Conservation (phyloP, 78 protist species). For the Speleostelium caveatum region DNA sequence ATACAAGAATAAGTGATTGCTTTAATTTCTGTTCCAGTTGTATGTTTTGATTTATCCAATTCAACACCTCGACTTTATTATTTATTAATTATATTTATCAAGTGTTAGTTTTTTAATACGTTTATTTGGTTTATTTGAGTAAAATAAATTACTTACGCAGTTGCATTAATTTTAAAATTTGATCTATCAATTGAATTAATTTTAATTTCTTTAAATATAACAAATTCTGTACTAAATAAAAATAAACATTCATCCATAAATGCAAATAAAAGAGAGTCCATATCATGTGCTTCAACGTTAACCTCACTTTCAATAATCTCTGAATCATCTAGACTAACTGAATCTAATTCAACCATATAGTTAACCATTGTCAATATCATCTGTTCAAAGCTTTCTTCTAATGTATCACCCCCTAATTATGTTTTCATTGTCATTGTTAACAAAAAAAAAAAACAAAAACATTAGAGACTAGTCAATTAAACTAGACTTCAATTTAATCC, state of each 20-base stretch:
- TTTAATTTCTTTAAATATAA: constrained; percentile 53
- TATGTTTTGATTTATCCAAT: constrained; percentile 71
- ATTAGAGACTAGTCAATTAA: neutral
- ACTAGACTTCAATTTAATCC: no score
- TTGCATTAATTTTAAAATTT: constrained; percentile 20
- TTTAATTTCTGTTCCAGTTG: constrained; percentile 77
- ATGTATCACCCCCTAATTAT: constrained; percentile 37
- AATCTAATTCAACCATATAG: constrained; percentile 68
- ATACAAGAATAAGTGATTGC: constrained; percentile 81
- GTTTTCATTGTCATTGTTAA: neutral
- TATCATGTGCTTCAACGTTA: constrained; percentile 45
- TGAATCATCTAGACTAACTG: constrained; percentile 24
- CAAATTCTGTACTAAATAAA: constrained; percentile 55
- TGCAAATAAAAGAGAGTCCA: constrained; percentile 67
- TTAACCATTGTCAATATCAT: constrained; percentile 53
- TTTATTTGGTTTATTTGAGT: no score
- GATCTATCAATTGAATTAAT: constrained; percentile 40
- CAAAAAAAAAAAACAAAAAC: neutral
- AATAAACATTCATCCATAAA: constrained; percentile 58
- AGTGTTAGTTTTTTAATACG: neutral
- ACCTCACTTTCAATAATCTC: neutral
- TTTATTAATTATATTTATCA: no score
- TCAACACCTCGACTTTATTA: constrained; percentile 45
- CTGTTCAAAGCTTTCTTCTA: constrained; percentile 62
- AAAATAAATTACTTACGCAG: constrained; percentile 10